A percentile compares a stretch with the other conserved stretches of the same genome.
Evolutionary conservation across 1,139 yeast species (phyloP).

Genomic region (Pichia inconspicua): DNA sequence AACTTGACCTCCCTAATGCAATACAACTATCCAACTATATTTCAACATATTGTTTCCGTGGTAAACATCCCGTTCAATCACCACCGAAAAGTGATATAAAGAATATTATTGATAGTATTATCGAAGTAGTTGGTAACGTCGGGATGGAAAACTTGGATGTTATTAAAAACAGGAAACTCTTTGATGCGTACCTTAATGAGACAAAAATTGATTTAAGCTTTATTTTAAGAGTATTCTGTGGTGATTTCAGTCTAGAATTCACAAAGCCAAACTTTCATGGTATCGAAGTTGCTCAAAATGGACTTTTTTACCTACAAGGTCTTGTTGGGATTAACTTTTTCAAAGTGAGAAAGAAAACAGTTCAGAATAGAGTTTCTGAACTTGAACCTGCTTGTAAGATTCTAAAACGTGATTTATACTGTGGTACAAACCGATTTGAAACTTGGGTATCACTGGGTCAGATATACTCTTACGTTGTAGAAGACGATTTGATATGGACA

Average conservation of each 20-base stretch:
- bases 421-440: constrained; percentile 64
- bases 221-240: constrained; percentile 53
- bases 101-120: constrained; percentile 60
- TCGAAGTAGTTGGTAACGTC: constrained; percentile 69
- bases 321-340: constrained; percentile 58
- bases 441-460: constrained; percentile 84
- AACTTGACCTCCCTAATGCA: constrained; percentile 45
- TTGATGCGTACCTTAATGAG: constrained; percentile 47
- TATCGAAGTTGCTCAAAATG: constrained; percentile 38
- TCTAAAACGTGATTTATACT: constrained; percentile 57
- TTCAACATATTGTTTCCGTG: constrained; percentile 50
- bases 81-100: constrained; percentile 65
- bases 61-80: constrained; percentile 50
- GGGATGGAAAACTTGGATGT: constrained; percentile 32
- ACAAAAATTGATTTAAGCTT: constrained; percentile 41
- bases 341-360: constrained; percentile 59
- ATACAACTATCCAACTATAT: constrained; percentile 51
- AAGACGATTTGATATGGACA: constrained; percentile 86
- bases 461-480: constrained; percentile 71
- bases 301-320: constrained; percentile 70
- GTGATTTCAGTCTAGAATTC: constrained; percentile 39
- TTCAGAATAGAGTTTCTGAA: constrained; percentile 78
- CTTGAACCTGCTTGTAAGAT: constrained; percentile 64
- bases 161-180: constrained; percentile 34
- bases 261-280: constrained; percentile 30